Base-by-base conservation (phyloP, 2,329 filamentous ascomycete genomes). In the Beauveria australis region DNA sequence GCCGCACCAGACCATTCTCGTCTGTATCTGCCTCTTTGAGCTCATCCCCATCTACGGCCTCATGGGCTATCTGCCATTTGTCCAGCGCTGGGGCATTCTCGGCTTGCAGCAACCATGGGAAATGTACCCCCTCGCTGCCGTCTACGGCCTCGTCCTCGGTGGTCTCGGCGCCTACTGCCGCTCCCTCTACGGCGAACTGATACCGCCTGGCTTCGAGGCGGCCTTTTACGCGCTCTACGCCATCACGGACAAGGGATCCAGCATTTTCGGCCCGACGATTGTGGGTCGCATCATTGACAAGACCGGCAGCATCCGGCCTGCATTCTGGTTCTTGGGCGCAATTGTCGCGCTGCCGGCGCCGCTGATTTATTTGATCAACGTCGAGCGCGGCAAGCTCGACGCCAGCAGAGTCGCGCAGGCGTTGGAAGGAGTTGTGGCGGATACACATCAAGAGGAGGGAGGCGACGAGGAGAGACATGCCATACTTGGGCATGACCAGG, bases 161-260 rank as follows among this genome's bases (percentile, higher is more conserved):
- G 94, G 94, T 0, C 77, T 99, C 46, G 91, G 89, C 61, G 89
- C 89, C 26, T 97, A 97, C 74, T 97, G 94, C 71, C 88, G 94
- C 47, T 92, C 90, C 63, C 80, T 99, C 5, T 99, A 91, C 70
- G 92, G 92, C 44, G 92, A 97, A 73, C 81, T 99, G 61, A 96
- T 99, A 60, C 94, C 94, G 1, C 91, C 91, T 0, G 94, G 94
- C 4, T 95, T 89, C 33, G 94, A 99, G 74, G 92, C 94, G 0
- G 92, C 93, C 0, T 99, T 99, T 71, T 99, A 96, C 71, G 92
- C 93, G 0, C 79, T 99, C 1, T 99, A 97, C 71, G 94, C 94
- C 41, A 97, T 97, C 64, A 97, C 94, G 1, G 94, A 99, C 73
- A 99, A 99, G 74, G 92, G 93, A 1, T 94, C 89, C 24, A 95